Percentiles rank a stretch among this genome's conserved stretches.
These are phyloP conservation scores for Trichoderma sp. DNA, from an alignment of 2,329 filamentous ascomycete species.

Conservation along the genomic window DNA sequence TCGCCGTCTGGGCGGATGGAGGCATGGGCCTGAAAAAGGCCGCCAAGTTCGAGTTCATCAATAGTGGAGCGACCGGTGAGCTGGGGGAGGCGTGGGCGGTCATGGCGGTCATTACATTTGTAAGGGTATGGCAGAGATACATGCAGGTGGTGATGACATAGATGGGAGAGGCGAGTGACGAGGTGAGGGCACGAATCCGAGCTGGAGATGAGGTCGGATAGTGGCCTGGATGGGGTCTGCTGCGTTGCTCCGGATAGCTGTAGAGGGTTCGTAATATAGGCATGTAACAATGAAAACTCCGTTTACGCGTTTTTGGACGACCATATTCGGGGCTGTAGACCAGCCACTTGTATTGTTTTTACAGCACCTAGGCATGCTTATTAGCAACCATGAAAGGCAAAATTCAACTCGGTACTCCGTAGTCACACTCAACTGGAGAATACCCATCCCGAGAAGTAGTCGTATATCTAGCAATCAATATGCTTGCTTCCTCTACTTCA, in stretches of 20 bases:
- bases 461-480: not conserved
- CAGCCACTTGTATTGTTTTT: not conserved
- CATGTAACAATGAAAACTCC: not conserved
- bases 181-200: not conserved
- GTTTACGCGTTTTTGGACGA: not conserved
- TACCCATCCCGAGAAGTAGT: not conserved
- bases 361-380: no score
- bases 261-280: not conserved
- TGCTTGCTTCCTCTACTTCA: not conserved
- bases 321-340: not conserved
- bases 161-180: not conserved
- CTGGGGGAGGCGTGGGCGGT: constrained; percentile 43
- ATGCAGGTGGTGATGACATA: constrained; percentile 9
- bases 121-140: constrained; percentile 20
- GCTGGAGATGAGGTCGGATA: not conserved
- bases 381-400: no score
- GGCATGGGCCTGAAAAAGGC: constrained; percentile 27
- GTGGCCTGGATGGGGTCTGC: not conserved
- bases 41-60: constrained; percentile 40
- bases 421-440: not conserved
- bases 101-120: constrained; percentile 39
- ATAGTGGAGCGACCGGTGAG: constrained; percentile 36
- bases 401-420: not conserved
- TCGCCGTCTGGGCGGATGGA: constrained; percentile 37
- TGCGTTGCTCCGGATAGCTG: not conserved